Evolutionary conservation across 495 filamentous ascomycete species (phyloP).

Genomic region (Hypoxylon fuscum): DNA sequence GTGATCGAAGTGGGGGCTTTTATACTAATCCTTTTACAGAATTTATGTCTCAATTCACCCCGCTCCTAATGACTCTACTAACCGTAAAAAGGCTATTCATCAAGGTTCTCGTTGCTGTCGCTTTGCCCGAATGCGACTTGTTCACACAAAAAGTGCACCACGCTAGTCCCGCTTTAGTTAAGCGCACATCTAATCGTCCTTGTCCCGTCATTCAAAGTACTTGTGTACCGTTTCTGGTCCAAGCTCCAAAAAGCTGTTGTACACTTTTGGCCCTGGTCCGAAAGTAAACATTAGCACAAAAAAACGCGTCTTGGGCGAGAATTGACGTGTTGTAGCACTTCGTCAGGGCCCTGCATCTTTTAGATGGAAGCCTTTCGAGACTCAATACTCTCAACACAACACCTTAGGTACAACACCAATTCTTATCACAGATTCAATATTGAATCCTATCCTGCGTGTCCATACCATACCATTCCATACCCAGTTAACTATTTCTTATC

Average conservation of each 20-base stretch:
- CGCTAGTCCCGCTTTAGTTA: background rate
- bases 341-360: too few species aligned
- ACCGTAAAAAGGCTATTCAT: constrained; percentile 9
- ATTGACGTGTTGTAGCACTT: background rate
- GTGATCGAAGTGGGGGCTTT: background rate
- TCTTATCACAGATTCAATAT: too few species aligned
- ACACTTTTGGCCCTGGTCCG: background rate
- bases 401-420: too few species aligned
- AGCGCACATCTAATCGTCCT: background rate
- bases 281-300: constrained; percentile 34
- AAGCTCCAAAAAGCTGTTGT: background rate
- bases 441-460: too few species aligned
- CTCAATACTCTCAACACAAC: constrained; percentile 5
- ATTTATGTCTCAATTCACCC: constrained; percentile 8
- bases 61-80: too few species aligned
- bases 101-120: constrained; percentile 15
- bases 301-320: constrained; percentile 25
- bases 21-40: constrained; percentile 9
- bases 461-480: too few species aligned
- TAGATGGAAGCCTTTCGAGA: constrained; percentile 2
- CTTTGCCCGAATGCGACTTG: background rate
- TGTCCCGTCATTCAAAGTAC: background rate
- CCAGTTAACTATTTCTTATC: constrained; percentile 22
- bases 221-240: background rate
- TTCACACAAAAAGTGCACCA: background rate